Conservation (phyloP, 1,139 yeast genomes). For the Kurtzmaniella quercitrusa region DNA sequence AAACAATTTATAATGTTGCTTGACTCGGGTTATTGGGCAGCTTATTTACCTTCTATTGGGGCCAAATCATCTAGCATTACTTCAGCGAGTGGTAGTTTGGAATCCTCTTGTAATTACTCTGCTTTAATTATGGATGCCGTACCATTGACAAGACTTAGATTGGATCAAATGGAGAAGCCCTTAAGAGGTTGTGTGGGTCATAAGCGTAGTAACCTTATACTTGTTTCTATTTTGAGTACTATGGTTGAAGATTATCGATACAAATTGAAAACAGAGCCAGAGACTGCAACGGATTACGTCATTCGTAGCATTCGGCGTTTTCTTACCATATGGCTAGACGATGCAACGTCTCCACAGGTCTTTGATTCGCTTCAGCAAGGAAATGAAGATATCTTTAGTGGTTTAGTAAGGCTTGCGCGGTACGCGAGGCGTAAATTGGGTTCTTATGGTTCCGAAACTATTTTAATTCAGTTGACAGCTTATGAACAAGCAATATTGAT, state of each 20-base stretch:
- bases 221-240: slow-evolving; percentile 13
- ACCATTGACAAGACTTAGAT: slow-evolving; percentile 11
- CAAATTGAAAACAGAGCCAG: not conserved
- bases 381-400: slow-evolving; percentile 28
- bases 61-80: slow-evolving; percentile 9
- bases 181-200: slow-evolving; percentile 17
- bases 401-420: slow-evolving; percentile 10
- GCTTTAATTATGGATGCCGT: slow-evolving; percentile 17
- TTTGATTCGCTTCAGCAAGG: slow-evolving; percentile 30
- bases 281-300: not conserved
- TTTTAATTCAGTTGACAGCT: not conserved
- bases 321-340: not conserved
- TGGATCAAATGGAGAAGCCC: slow-evolving; percentile 13
- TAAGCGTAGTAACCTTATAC: slow-evolving; percentile 19
- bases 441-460: not conserved
- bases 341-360: slow-evolving; percentile 11
- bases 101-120: slow-evolving; percentile 10
- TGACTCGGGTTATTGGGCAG: slow-evolving; percentile 28
- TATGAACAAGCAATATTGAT: not conserved
- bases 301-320: not conserved
- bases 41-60: slow-evolving; percentile 14
- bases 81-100: too few species aligned
- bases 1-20: slow-evolving; percentile 26
- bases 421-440: not conserved
- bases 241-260: not conserved